phyloP scores from a whole-genome alignment of 148 eudicot genomes.

The Drosera capensis region DNA sequence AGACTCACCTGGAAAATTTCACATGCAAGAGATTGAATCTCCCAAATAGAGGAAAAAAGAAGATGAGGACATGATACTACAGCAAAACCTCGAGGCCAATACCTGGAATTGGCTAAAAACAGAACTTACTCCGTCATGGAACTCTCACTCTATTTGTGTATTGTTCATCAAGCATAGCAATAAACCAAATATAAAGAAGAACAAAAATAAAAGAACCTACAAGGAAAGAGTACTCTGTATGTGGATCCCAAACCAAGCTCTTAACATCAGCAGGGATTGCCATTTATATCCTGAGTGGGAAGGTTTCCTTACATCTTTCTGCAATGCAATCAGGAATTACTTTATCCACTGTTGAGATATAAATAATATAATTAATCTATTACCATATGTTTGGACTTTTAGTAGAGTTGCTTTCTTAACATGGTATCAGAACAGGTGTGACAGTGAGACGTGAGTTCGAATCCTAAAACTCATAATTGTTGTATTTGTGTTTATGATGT shows the following conservation, averaged over 20 bases:
- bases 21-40: no score
- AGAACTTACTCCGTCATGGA: not conserved
- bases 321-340: constrained; percentile 10
- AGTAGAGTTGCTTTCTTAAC: no score
- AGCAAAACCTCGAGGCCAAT: no score
- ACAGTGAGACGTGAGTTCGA: no score
- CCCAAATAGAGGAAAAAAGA: no score
- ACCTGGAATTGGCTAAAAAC: not conserved
- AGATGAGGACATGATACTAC: no score
- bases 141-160: not conserved
- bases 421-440: no score
- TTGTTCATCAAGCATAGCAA: not conserved
- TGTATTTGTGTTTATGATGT: no score
- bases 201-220: constrained; percentile 32
- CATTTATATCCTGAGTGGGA: constrained; percentile 71
- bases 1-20: no score
- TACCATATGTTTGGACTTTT: not conserved
- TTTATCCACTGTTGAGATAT: no score
- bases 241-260: constrained; percentile 92
- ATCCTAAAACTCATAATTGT: no score
- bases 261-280: constrained; percentile 85
- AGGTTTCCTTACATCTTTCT: constrained; percentile 83
- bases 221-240: constrained; percentile 66
- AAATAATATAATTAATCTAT: not conserved
- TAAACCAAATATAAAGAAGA: not conserved